Conservation (phyloP, 352 stramenopile genomes). For the Saprolegnia diclina region DNA sequence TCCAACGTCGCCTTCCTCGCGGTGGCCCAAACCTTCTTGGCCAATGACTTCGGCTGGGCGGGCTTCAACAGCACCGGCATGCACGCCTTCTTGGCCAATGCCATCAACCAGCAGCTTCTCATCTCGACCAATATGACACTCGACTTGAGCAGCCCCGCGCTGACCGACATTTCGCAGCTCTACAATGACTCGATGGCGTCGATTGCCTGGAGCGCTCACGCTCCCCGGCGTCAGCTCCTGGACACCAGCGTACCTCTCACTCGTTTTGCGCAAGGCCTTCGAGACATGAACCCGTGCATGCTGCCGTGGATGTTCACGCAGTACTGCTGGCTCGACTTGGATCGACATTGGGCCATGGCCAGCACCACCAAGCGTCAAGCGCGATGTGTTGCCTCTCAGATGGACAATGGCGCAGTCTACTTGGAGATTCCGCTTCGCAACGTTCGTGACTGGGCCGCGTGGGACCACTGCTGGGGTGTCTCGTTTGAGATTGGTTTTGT, state of each 20-base stretch:
- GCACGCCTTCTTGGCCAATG: slow-evolving; percentile 21
- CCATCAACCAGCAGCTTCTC: slow-evolving; percentile 5
- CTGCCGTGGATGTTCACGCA: slow-evolving; percentile 8
- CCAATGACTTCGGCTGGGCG: slow-evolving; percentile 20
- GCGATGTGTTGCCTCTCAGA: neutral
- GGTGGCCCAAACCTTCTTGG: neutral
- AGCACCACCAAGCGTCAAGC: neutral
- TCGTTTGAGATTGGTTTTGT: slow-evolving; percentile 7
- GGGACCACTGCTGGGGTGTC: neutral
- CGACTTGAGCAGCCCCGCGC: neutral
- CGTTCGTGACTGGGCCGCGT: neutral
- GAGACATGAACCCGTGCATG: slow-evolving; percentile 7
- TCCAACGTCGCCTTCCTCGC: neutral
- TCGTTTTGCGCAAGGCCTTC: neutral
- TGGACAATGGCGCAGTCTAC: slow-evolving; percentile 12
- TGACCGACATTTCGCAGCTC: neutral
- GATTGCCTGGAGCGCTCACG: neutral
- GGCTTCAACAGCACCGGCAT: slow-evolving; percentile 8
- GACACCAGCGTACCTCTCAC: neutral
- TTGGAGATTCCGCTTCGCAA: slow-evolving; percentile 7
- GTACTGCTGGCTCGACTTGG: slow-evolving; percentile 22
- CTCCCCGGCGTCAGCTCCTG: neutral
- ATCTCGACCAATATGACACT: neutral
- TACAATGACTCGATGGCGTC: neutral
- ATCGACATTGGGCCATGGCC: slow-evolving; percentile 2